A percentile compares a stretch with the other conserved stretches of the same genome.
Conservation (phyloP, 1,139 yeast species). For the Suhomyces panamericanus region DNA sequence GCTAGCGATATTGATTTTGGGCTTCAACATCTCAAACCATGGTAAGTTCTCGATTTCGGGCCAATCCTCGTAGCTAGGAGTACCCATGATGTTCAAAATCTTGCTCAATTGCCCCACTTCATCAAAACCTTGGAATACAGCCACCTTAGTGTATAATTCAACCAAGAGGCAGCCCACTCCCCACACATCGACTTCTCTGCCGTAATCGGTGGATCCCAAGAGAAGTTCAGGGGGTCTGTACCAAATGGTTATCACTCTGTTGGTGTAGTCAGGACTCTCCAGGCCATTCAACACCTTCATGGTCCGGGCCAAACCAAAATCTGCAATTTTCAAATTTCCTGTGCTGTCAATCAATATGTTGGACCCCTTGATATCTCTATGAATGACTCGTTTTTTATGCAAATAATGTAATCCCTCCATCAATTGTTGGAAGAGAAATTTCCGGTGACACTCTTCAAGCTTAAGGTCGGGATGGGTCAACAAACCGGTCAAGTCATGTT, state of each 20-base stretch:
- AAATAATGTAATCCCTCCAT: constrained; percentile 79
- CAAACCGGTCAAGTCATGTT: constrained; percentile 89
- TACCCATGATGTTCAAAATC: constrained; percentile 83
- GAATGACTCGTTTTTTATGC: constrained; percentile 77
- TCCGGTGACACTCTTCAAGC: constrained; percentile 67
- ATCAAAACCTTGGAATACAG: constrained; percentile 85
- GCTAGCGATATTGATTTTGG: constrained; percentile 47
- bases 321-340: constrained; percentile 84
- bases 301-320: constrained; percentile 89
- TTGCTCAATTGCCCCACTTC: constrained; percentile 80
- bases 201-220: constrained; percentile 87
- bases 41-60: constrained; percentile 75
- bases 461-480: constrained; percentile 71
- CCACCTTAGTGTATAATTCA: constrained; percentile 73
- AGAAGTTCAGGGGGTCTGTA: constrained; percentile 94
- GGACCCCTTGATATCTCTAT: constrained; percentile 93
- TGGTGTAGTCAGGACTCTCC: constrained; percentile 77
- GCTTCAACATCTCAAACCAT: constrained; percentile 87
- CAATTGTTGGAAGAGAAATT: constrained; percentile 73
- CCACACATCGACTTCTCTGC: constrained; percentile 93
- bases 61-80: constrained; percentile 78
- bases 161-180: constrained; percentile 91
- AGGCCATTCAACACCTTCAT: constrained; percentile 57
- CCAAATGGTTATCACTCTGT: constrained; percentile 94
- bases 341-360: constrained; percentile 72